Conservation (phyloP, 2,329 filamentous ascomycete genomes). For the Verticillium klebahnii region DNA sequence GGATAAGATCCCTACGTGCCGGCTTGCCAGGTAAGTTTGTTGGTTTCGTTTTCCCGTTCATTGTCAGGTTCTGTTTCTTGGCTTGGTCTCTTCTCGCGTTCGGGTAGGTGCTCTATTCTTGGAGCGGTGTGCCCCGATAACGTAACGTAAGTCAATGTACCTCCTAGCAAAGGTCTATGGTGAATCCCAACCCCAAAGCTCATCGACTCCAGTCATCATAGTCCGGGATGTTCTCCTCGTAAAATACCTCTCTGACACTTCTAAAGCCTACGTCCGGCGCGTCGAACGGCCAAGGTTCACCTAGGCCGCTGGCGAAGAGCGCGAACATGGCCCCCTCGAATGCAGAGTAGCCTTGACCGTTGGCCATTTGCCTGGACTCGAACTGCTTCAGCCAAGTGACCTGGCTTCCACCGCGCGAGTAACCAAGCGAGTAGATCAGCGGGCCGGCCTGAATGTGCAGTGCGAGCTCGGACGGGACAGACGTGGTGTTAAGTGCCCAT, state of each 20-base stretch:
- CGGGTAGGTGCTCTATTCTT: neutral
- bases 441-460: slow-evolving; percentile 18
- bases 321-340: slow-evolving; percentile 18
- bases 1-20: neutral
- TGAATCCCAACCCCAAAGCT: neutral
- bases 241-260: slow-evolving; percentile 15
- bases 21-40: neutral
- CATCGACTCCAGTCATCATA: slow-evolving; percentile 5
- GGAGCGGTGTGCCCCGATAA: neutral
- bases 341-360: slow-evolving; percentile 9
- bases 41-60: neutral
- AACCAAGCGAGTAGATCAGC: slow-evolving; percentile 17
- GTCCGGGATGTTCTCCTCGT: slow-evolving; percentile 11
- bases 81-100: no score
- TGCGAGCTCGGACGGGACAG: slow-evolving; percentile 7
- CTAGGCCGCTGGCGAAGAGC: slow-evolving; percentile 16
- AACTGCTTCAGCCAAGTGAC: slow-evolving; percentile 14
- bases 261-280: slow-evolving; percentile 15
- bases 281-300: slow-evolving; percentile 16
- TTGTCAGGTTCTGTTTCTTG: no score
- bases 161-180: neutral
- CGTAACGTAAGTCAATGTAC: neutral
- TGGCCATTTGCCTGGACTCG: slow-evolving; percentile 6
- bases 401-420: slow-evolving; percentile 6
- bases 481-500: slow-evolving; percentile 5